phyloP scores from a whole-genome alignment of 768 basidiomycete genomes.

The Glaciozyma martinii region DNA sequence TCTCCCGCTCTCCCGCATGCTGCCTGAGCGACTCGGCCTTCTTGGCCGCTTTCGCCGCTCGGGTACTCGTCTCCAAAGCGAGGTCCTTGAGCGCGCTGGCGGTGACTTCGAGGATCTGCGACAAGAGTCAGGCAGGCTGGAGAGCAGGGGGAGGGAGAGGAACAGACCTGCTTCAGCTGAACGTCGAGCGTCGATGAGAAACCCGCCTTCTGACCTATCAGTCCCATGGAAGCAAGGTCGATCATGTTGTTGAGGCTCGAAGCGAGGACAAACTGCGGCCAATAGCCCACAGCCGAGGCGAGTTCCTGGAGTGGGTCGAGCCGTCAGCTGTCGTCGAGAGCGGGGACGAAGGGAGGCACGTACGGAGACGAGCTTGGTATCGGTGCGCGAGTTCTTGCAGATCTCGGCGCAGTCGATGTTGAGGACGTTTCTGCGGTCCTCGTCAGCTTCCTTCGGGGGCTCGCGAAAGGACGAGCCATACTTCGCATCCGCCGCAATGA shows the following conservation, averaged over 20 bases:
- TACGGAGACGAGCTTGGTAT: slow-evolving; percentile 33
- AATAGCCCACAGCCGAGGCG: slow-evolving; percentile 76
- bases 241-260: slow-evolving; percentile 71
- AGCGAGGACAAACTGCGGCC: slow-evolving; percentile 77
- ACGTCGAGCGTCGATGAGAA: slow-evolving; percentile 67
- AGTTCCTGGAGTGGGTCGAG: slow-evolving; percentile 56
- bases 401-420: slow-evolving; percentile 77
- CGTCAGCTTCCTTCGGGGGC: background rate
- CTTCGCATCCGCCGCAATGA: slow-evolving; percentile 36
- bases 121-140: background rate
- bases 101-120: slow-evolving; percentile 62
- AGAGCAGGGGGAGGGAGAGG: background rate
- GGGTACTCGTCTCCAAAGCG: slow-evolving; percentile 47
- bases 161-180: slow-evolving; percentile 57
- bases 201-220: slow-evolving; percentile 97
- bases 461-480: slow-evolving; percentile 24
- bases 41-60: background rate
- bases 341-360: background rate
- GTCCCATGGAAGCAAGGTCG: slow-evolving; percentile 80
- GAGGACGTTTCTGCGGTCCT: slow-evolving; percentile 51
- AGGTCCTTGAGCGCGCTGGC: slow-evolving; percentile 56
- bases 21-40: slow-evolving; percentile 1
- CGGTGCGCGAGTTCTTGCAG: slow-evolving; percentile 45
- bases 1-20: slow-evolving; percentile 41
- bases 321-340: slow-evolving; percentile 50